phyloP scores from a whole-genome alignment of 768 basidiomycete species.

The Tylopilus subfusipes region DNA sequence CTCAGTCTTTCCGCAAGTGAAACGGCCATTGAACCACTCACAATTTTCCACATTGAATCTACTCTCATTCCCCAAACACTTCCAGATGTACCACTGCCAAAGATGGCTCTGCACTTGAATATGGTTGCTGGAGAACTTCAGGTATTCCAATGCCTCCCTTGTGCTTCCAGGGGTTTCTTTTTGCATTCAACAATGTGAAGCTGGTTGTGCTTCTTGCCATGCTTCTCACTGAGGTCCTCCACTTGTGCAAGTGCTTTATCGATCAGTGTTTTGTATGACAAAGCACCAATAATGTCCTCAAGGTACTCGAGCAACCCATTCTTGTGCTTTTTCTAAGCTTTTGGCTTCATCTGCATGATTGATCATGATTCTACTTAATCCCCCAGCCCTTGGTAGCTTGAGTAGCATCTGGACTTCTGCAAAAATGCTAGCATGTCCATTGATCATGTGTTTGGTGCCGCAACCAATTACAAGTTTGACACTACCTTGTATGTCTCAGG shows the following conservation, averaged over 20 bases:
- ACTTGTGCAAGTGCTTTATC: constrained; percentile 77
- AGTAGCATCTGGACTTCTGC: no score
- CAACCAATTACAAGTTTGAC: no score
- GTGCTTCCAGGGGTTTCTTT: no score
- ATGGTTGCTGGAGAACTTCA: constrained; percentile 78
- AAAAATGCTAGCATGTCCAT: no score
- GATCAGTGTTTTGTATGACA: constrained; percentile 85
- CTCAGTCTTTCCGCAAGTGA: no score
- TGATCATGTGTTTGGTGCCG: no score
- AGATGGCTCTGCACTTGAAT: constrained; percentile 68
- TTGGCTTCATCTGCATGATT: constrained; percentile 98
- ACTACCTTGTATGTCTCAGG: no score
- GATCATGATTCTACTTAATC: no score
- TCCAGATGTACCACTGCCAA: constrained; percentile 82
- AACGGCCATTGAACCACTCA: no score
- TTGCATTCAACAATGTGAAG: constrained; percentile 90
- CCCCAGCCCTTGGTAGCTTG: no score
- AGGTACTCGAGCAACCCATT: constrained; percentile 98
- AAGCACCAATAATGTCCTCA: constrained; percentile 97
- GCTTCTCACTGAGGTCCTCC: constrained; percentile 79
- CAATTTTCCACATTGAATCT: constrained; percentile 58
- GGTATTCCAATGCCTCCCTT: constrained; percentile 82
- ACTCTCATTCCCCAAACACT: constrained; percentile 58
- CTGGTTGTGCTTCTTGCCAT: constrained; percentile 78
- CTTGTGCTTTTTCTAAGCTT: constrained; percentile 98